phyloP scores from a whole-genome alignment of 768 basidiomycete genomes.

The Phanerochaete sordida region DNA sequence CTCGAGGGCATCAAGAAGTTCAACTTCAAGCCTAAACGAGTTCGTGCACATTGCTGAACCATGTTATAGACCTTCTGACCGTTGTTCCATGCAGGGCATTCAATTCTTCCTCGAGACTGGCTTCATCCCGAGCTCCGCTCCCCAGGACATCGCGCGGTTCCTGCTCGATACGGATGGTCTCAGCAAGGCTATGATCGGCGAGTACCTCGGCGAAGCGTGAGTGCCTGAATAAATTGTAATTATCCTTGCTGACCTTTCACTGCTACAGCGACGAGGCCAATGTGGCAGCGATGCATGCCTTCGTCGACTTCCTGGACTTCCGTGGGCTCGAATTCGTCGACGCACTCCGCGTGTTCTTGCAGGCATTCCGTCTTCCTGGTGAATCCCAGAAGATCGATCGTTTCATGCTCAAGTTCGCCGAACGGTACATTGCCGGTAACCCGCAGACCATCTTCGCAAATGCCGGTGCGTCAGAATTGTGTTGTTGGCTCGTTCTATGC shows the following conservation, averaged over 20 bases:
- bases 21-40: slow-evolving; percentile 97
- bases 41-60: slow-evolving; percentile 32
- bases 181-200: slow-evolving; percentile 94
- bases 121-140: slow-evolving; percentile 70
- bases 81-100: slow-evolving; percentile 59
- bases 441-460: slow-evolving; percentile 84
- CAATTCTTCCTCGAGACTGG: slow-evolving; percentile 86
- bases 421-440: slow-evolving; percentile 91
- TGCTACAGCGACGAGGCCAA: slow-evolving; percentile 76
- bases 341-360: slow-evolving; percentile 85
- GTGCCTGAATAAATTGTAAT: slow-evolving; percentile 24
- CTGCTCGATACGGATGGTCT: slow-evolving; percentile 87
- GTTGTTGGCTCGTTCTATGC: too few species aligned
- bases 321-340: slow-evolving; percentile 79
- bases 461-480: slow-evolving; percentile 58
- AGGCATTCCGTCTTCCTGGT: slow-evolving; percentile 95
- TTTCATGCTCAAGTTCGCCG: slow-evolving; percentile 98
- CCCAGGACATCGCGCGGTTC: slow-evolving; percentile 81
- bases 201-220: slow-evolving; percentile 96
- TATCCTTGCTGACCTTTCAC: neutral
- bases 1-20: slow-evolving; percentile 96
- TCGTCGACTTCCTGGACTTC: slow-evolving; percentile 92
- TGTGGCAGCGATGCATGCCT: slow-evolving; percentile 94
- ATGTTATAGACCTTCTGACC: neutral
- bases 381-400: slow-evolving; percentile 99